Evolutionary conservation across 1,284 basidiomycete species (phyloP).

Genomic region (Somion occarium): DNA sequence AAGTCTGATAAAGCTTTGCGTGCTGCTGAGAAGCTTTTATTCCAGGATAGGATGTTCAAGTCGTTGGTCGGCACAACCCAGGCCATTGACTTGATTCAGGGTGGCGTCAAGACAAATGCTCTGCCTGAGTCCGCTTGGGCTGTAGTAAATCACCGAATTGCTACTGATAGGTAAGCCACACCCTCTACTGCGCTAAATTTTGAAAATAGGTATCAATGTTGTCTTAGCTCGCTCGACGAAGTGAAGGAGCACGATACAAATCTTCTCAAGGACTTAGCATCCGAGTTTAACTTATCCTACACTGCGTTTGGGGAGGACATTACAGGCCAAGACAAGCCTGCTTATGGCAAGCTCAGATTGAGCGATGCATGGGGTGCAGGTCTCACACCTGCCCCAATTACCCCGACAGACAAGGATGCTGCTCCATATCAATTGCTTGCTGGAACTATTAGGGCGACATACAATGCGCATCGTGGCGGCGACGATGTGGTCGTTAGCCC

Average conservation of each 20-base stretch:
- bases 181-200: background rate
- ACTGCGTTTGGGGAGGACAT: constrained; percentile 37
- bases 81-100: constrained; percentile 53
- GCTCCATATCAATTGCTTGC: constrained; percentile 44
- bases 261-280: constrained; percentile 38
- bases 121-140: constrained; percentile 51
- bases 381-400: constrained; percentile 53
- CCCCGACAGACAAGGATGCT: constrained; percentile 39
- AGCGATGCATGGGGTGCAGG: constrained; percentile 39
- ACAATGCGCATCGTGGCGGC: constrained; percentile 31
- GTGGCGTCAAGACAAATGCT: constrained; percentile 61
- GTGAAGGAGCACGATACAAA: constrained; percentile 37
- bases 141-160: constrained; percentile 50
- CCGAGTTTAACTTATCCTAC: constrained; percentile 40
- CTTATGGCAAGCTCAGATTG: constrained; percentile 35
- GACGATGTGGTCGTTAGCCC: constrained; percentile 38
- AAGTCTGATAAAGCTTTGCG: constrained; percentile 38
- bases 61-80: constrained; percentile 50
- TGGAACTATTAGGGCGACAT: constrained; percentile 45
- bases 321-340: constrained; percentile 19
- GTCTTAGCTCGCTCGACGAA: constrained; percentile 38
- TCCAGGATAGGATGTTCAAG: constrained; percentile 25
- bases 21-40: constrained; percentile 36
- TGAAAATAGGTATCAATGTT: constrained; percentile 13
- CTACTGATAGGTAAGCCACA: constrained; percentile 34